These are phyloP conservation scores for Suillus variegatus DNA, from an alignment of 768 basidiomycete species.

Conservation along the genomic window DNA sequence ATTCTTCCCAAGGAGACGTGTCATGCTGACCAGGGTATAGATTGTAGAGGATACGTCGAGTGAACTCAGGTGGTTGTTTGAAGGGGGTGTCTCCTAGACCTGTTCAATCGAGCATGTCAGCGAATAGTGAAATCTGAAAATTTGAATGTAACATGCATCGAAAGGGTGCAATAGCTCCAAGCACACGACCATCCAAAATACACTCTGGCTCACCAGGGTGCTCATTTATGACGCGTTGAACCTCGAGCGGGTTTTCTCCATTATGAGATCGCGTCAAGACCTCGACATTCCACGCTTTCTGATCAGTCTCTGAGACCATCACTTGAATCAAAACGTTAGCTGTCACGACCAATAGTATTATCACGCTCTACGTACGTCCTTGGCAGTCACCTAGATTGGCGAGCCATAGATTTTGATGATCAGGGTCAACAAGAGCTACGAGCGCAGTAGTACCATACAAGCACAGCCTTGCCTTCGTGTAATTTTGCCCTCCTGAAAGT, in stretches of 20 bases:
- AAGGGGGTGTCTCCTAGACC: slow-evolving; percentile 73
- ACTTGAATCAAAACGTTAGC: slow-evolving; percentile 35
- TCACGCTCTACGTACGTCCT: slow-evolving; percentile 51
- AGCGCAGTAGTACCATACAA: slow-evolving; percentile 83
- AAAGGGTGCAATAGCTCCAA: slow-evolving; percentile 77
- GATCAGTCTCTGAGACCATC: slow-evolving; percentile 49
- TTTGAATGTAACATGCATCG: slow-evolving; percentile 54
- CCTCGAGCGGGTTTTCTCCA: slow-evolving; percentile 65
- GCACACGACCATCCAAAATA: slow-evolving; percentile 63
- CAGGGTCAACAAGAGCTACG: slow-evolving; percentile 70
- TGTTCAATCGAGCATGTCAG: slow-evolving; percentile 23
- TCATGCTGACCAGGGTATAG: slow-evolving; percentile 62
- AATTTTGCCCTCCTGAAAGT: slow-evolving; percentile 55
- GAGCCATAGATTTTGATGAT: slow-evolving; percentile 70
- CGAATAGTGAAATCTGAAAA: slow-evolving; percentile 15
- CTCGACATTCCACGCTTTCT: slow-evolving; percentile 59
- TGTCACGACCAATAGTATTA: slow-evolving; percentile 10
- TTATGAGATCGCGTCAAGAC: slow-evolving; percentile 69
- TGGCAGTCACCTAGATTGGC: slow-evolving; percentile 83
- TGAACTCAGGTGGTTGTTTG: slow-evolving; percentile 72
- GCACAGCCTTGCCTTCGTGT: slow-evolving; percentile 65
- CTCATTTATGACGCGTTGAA: slow-evolving; percentile 59
- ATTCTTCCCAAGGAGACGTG: slow-evolving; percentile 66
- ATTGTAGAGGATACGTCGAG: slow-evolving; percentile 65
- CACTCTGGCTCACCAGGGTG: slow-evolving; percentile 75